Percentiles rank a stretch among this genome's conserved stretches.
Conservation (phyloP, 164 flowering plant genomes). For the Cinnamomum micranthum region DNA sequence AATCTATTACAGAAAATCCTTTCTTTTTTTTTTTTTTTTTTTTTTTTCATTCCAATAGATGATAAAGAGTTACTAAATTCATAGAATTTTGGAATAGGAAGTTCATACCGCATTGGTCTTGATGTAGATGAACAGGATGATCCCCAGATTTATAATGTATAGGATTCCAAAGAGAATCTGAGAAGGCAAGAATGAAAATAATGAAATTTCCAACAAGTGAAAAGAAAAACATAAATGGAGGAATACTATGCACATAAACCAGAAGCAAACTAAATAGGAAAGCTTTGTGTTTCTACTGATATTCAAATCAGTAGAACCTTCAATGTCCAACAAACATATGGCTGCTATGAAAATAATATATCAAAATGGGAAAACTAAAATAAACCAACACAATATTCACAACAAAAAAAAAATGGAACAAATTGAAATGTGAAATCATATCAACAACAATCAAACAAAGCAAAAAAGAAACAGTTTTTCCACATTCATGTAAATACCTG, state of each 20-base stretch:
- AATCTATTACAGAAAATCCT: neutral
- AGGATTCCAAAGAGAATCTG: constrained; percentile 83
- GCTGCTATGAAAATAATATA: neutral
- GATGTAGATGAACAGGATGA: constrained; percentile 62
- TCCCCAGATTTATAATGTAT: constrained; percentile 69
- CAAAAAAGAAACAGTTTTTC: neutral
- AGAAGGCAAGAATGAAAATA: constrained; percentile 13
- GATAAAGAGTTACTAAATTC: neutral
- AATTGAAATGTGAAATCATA: neutral
- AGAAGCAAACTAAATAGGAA: neutral
- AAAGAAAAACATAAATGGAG: neutral
- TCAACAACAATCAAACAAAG: neutral
- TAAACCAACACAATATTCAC: too few species aligned
- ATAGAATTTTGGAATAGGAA: neutral
- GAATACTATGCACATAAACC: neutral
- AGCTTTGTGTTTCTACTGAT: neutral
- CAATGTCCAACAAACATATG: neutral
- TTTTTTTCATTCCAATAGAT: neutral
- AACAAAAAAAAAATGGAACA: neutral
- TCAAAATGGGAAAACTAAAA: neutral
- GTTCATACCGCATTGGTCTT: constrained; percentile 82
- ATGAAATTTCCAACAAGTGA: neutral
- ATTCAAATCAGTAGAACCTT: too few species aligned
- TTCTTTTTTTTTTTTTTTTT: too few species aligned
- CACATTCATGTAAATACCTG: constrained; percentile 50